Percentiles rank a stretch among this genome's conserved stretches.
These are phyloP conservation scores for Lactifluus subvellereus DNA, from an alignment of 768 basidiomycete genomes.

Conservation along the genomic window DNA sequence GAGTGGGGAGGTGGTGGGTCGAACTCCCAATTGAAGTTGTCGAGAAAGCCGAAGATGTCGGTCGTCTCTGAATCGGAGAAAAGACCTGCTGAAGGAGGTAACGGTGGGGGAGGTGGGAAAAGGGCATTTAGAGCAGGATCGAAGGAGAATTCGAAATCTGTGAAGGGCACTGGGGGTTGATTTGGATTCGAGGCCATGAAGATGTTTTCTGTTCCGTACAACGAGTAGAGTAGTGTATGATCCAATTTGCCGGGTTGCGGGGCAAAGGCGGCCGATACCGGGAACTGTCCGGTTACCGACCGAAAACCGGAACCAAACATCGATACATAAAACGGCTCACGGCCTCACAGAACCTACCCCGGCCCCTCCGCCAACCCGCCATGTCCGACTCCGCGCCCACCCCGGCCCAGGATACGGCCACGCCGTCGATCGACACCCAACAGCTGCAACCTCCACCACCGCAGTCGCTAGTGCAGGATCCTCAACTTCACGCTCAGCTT, in stretches of 20 bases:
- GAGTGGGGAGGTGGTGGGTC: constrained; percentile 26
- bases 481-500: constrained; percentile 33
- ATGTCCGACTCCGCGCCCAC: constrained; percentile 57
- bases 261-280: constrained; percentile 13
- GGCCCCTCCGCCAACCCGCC: constrained; percentile 62
- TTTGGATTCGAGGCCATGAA: constrained; percentile 22
- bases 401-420: constrained; percentile 60
- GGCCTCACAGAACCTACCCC: constrained; percentile 12
- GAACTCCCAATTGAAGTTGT: constrained; percentile 70
- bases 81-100: constrained; percentile 70
- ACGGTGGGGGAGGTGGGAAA: constrained; percentile 57
- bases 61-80: constrained; percentile 75
- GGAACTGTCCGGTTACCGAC: constrained; percentile 17
- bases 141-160: constrained; percentile 70
- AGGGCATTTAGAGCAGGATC: constrained; percentile 49
- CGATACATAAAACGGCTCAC: constrained; percentile 24
- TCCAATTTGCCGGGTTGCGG: neutral
- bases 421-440: constrained; percentile 54
- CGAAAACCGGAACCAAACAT: constrained; percentile 23
- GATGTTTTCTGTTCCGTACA: neutral
- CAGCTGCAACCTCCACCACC: constrained; percentile 33
- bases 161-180: constrained; percentile 52
- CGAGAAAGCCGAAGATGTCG: constrained; percentile 75
- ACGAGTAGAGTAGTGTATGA: too few relatives aligned
- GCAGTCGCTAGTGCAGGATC: constrained; percentile 21